Conservation (phyloP, 306 rosid species). For the Trifolium dubium region DNA sequence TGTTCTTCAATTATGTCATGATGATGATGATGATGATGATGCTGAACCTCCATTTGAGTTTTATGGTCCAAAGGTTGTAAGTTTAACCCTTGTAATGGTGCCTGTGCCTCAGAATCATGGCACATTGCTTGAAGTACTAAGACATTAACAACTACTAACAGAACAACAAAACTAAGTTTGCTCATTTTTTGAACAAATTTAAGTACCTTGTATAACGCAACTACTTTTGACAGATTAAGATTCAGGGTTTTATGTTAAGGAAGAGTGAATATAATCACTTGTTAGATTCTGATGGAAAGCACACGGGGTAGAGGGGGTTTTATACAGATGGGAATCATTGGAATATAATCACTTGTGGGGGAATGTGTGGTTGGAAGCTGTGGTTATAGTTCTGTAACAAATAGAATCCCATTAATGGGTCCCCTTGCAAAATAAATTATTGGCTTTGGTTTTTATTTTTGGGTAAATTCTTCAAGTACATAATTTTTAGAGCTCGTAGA, state of each 20-base stretch:
- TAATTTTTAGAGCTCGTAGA: background rate
- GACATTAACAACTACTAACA: constrained; percentile 47
- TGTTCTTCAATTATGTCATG: constrained; percentile 36
- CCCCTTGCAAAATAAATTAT: constrained; percentile 42
- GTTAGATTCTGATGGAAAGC: constrained; percentile 15
- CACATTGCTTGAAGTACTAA: constrained; percentile 54
- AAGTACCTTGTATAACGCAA: constrained; percentile 6
- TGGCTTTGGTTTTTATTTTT: background rate
- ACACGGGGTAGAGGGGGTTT: background rate
- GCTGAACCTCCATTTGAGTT: constrained; percentile 29
- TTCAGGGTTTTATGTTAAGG: background rate
- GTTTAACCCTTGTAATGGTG: constrained; percentile 34
- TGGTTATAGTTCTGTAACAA: constrained; percentile 38
- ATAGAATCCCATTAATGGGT: constrained; percentile 33
- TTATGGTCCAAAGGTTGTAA: constrained; percentile 35
- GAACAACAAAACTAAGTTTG: constrained; percentile 50
- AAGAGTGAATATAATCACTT: constrained; percentile 24
- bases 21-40: background rate
- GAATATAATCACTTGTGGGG: constrained; percentile 18
- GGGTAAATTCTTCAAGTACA: background rate
- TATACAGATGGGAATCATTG: constrained; percentile 38
- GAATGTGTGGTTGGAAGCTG: constrained; percentile 44
- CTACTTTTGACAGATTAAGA: constrained; percentile 7
- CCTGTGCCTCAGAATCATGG: constrained; percentile 31
- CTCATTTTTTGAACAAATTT: constrained; percentile 51